Base-by-base conservation (phyloP, 495 filamentous ascomycete species). In the Alectoria sarmentosa region DNA sequence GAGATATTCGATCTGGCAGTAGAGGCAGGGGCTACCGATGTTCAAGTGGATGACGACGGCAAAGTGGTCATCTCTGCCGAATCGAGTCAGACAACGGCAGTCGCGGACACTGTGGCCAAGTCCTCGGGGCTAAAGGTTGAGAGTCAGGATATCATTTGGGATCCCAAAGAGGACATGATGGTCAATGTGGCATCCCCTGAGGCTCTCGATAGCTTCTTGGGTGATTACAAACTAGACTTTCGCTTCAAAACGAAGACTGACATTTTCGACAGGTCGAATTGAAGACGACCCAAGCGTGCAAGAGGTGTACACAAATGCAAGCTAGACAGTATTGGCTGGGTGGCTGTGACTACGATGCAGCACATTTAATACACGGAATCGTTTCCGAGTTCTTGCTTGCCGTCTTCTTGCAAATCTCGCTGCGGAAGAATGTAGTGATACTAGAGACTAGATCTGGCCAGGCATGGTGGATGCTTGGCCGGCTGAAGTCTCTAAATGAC, bases 1-100 rank as follows among this genome's bases (percentile, higher is more conserved):
- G 83, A 88, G 30, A 83, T 90, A 48, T 76, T 98, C 67, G 94
- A 96, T 67, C 81, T 86, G 42, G 91, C 89, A 10, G 84, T 98
- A 48, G 92, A 99, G 64, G 87, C 86, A 26, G 92, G 91, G 19
- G 91, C 88, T 10, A 84, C 88, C 64, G 94, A 97, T 71, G 82
- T 96, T 4, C 84, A 88, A 38, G 78, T 83, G 52, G 88, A 88
- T 69, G 83, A 84, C 13, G 82, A 89, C 11, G 88, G 85, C 10
- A 84, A 85, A 48, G 74, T 96, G 19, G 75, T 90, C 26, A 76
- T 97, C 4, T 89, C 83, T 74, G 92, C 90, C 0, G 86, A 91
- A 68, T 88, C 91, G 0, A 82, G 78, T 13, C 79, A 82, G 65
- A 92, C 87, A 0, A 87, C 80, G 59, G 76, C 82, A 19, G 84